phyloP scores from a whole-genome alignment of 2,329 filamentous ascomycete genomes.

The Atkinsonella hypoxylon region DNA sequence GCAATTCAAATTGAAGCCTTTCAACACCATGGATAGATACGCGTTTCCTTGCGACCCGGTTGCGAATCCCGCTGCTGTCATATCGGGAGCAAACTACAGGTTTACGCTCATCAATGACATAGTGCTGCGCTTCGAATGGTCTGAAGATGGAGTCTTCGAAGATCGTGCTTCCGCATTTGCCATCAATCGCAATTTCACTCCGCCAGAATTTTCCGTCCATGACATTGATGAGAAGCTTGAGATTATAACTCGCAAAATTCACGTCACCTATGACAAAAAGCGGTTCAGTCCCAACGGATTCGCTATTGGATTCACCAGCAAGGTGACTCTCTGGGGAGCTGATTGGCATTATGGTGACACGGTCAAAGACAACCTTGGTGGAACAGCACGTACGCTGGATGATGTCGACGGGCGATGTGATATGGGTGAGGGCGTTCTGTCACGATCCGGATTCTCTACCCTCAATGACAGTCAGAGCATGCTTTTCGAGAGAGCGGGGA shows the following conservation, averaged over 20 bases:
- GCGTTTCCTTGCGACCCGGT: slow-evolving; percentile 3
- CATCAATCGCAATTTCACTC: slow-evolving; percentile 30
- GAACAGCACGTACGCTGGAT: slow-evolving; percentile 44
- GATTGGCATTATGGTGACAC: slow-evolving; percentile 38
- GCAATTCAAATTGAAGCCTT: background rate
- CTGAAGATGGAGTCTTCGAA: slow-evolving; percentile 45
- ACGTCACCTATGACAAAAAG: slow-evolving; percentile 46
- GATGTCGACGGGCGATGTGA: slow-evolving; percentile 35
- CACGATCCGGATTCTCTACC: slow-evolving; percentile 35
- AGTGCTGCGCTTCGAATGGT: slow-evolving; percentile 50
- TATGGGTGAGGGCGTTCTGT: slow-evolving; percentile 38
- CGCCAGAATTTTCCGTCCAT: slow-evolving; percentile 32
- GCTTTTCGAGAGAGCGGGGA: slow-evolving; percentile 41
- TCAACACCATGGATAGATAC: slow-evolving; percentile 1
- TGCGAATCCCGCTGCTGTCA: slow-evolving; percentile 2
- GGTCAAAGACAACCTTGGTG: slow-evolving; percentile 25
- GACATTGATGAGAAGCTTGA: slow-evolving; percentile 35
- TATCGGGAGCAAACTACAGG: slow-evolving; percentile 30
- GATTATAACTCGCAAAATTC: slow-evolving; percentile 42
- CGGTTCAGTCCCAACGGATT: slow-evolving; percentile 40
- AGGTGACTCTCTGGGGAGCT: slow-evolving; percentile 11
- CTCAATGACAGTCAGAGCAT: slow-evolving; percentile 44
- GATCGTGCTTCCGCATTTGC: slow-evolving; percentile 51
- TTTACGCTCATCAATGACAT: slow-evolving; percentile 47
- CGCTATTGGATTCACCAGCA: slow-evolving; percentile 29